phyloP scores from a whole-genome alignment of 768 basidiomycete species.

The Suillus placidus region DNA sequence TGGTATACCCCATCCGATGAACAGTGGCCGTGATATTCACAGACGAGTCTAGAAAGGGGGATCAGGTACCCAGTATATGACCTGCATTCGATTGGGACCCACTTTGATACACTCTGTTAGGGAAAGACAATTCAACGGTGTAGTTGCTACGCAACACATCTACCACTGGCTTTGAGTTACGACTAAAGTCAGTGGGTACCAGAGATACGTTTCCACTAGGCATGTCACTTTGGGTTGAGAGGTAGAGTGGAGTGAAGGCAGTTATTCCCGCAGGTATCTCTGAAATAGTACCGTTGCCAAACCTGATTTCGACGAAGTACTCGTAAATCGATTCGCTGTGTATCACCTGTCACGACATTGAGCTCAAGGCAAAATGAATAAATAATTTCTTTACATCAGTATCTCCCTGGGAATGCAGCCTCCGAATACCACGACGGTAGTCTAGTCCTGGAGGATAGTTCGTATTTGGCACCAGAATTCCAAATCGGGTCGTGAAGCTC shows the following conservation, averaged over 20 bases:
- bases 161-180: background rate
- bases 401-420: background rate
- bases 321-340: constrained; percentile 19
- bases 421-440: background rate
- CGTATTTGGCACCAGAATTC: constrained; percentile 22
- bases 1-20: constrained; percentile 19
- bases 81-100: background rate
- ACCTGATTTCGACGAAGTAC: constrained; percentile 20
- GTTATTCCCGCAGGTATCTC: constrained; percentile 23
- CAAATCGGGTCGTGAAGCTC: constrained; percentile 7
- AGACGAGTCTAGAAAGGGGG: background rate
- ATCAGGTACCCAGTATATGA: background rate
- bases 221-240: background rate
- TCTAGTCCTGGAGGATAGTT: constrained; percentile 22
- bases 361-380: background rate
- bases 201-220: background rate
- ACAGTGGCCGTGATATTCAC: constrained; percentile 8
- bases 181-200: no score
- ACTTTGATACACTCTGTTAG: background rate
- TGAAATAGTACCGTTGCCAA: constrained; percentile 21
- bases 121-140: constrained; percentile 2
- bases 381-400: background rate
- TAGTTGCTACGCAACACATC: constrained; percentile 10
- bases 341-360: background rate
- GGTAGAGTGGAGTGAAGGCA: constrained; percentile 16